These are phyloP conservation scores for Alternaria alternata DNA, from an alignment of 2,329 filamentous ascomycete species.

Conservation along the genomic window DNA sequence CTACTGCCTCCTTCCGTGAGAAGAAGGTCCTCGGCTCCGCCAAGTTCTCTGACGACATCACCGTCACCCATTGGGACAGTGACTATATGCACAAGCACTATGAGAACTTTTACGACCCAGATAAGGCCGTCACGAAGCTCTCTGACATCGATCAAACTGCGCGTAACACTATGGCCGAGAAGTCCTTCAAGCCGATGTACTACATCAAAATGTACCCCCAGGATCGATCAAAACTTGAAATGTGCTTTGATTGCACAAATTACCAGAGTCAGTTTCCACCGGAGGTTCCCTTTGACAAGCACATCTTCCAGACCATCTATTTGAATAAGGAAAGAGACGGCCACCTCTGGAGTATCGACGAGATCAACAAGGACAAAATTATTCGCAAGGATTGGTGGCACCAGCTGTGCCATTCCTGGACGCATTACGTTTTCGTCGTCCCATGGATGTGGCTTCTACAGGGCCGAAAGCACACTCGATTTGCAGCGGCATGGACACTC, in stretches of 20 bases:
- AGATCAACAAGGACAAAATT: constrained; percentile 67
- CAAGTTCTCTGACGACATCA: constrained; percentile 74
- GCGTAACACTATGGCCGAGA: constrained; percentile 56
- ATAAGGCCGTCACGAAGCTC: constrained; percentile 55
- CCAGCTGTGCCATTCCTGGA: constrained; percentile 70
- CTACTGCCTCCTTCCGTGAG: constrained; percentile 68
- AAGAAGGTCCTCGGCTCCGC: constrained; percentile 74
- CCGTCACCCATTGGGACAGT: constrained; percentile 71
- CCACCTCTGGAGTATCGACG: constrained; percentile 66
- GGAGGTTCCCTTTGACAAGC: constrained; percentile 62
- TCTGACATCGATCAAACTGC: constrained; percentile 53
- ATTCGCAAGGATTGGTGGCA: constrained; percentile 74
- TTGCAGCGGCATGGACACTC: constrained; percentile 73
- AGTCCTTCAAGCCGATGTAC: constrained; percentile 70
- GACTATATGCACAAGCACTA: constrained; percentile 74
- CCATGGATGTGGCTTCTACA: constrained; percentile 78
- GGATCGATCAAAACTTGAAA: constrained; percentile 65
- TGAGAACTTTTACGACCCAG: constrained; percentile 65
- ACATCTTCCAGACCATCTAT: constrained; percentile 76
- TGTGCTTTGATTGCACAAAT: constrained; percentile 77
- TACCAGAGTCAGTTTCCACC: constrained; percentile 76
- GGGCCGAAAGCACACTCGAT: constrained; percentile 68
- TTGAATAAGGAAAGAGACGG: constrained; percentile 65
- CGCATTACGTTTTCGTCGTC: constrained; percentile 71
- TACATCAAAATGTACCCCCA: constrained; percentile 67